Percentiles rank a stretch among this genome's conserved stretches.
phyloP scores from a whole-genome alignment of 78 protist species.

The Paratrimastix pyriformis region DNA sequence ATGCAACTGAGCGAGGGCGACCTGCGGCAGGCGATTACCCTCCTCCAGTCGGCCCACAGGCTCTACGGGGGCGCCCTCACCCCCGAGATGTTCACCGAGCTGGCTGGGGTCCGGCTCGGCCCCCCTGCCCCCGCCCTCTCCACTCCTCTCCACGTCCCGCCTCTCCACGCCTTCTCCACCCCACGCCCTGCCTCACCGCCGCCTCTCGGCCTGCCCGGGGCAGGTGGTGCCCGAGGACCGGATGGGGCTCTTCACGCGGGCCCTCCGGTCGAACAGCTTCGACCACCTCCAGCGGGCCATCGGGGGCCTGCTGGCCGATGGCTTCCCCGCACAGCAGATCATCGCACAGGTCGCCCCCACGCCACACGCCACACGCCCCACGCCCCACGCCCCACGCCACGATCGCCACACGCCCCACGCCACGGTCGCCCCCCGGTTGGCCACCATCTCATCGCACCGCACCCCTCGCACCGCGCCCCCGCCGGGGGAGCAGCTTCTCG shows the following conservation, averaged over 20 bases:
- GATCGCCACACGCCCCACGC: too few species aligned
- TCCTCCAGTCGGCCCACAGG: slow-evolving; percentile 65
- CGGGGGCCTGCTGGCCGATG: background rate
- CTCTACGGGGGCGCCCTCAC: slow-evolving; percentile 20
- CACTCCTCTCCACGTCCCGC: background rate
- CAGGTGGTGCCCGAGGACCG: slow-evolving; percentile 29
- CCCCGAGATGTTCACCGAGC: slow-evolving; percentile 13
- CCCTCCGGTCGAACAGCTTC: background rate
- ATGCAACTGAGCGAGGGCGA: slow-evolving; percentile 68
- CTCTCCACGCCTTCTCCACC: background rate
- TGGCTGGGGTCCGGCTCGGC: slow-evolving; percentile 45
- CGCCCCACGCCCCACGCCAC: background rate
- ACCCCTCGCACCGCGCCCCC: background rate
- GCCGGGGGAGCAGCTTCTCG: background rate
- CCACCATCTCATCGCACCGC: background rate
- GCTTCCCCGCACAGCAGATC: background rate
- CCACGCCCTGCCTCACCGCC: background rate
- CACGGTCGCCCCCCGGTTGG: background rate
- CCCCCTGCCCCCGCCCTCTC: background rate
- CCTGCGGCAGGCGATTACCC: slow-evolving; percentile 73
- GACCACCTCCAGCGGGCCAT: background rate
- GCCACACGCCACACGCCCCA: background rate
- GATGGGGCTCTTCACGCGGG: background rate
- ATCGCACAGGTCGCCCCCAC: background rate
- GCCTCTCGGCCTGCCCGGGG: background rate